These are phyloP conservation scores for Alternaria alternata DNA, from an alignment of 2,329 filamentous ascomycete genomes.

Conservation along the genomic window DNA sequence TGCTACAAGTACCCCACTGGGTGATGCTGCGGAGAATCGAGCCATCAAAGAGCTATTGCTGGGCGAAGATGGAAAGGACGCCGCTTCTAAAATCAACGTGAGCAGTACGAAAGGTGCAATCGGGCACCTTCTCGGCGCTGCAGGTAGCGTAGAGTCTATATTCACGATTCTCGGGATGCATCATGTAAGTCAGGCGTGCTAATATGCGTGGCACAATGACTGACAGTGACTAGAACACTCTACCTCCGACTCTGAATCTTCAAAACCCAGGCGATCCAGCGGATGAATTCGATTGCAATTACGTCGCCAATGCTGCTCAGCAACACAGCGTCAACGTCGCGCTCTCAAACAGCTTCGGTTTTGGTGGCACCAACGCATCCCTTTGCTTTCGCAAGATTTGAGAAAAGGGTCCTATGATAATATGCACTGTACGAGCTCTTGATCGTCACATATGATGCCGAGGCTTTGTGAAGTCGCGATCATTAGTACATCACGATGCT, in stretches of 20 bases:
- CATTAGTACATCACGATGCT: slow-evolving; percentile 26
- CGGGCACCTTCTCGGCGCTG: slow-evolving; percentile 89
- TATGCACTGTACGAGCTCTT: not conserved
- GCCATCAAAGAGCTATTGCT: slow-evolving; percentile 83
- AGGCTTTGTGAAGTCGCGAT: slow-evolving; percentile 4
- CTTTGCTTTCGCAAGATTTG: slow-evolving; percentile 72
- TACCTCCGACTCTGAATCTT: slow-evolving; percentile 90
- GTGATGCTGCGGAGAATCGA: slow-evolving; percentile 85
- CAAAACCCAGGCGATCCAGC: slow-evolving; percentile 66
- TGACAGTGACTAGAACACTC: slow-evolving; percentile 65
- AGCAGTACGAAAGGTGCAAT: slow-evolving; percentile 95
- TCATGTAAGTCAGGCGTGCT: slow-evolving; percentile 68
- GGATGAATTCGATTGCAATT: slow-evolving; percentile 79
- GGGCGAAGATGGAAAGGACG: slow-evolving; percentile 71
- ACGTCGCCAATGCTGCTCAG: slow-evolving; percentile 78
- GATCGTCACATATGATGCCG: not conserved
- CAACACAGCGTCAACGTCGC: slow-evolving; percentile 74
- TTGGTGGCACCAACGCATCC: slow-evolving; percentile 94
- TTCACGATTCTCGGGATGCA: slow-evolving; percentile 82
- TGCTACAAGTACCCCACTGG: slow-evolving; percentile 85
- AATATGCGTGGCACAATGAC: not conserved
- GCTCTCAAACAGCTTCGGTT: slow-evolving; percentile 95
- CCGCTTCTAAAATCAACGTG: slow-evolving; percentile 74
- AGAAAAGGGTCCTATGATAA: not conserved
- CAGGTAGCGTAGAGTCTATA: slow-evolving; percentile 88